Evolutionary conservation across 228 moss, liverwort and hornwort species (phyloP), one percentile per base, ranked within the genome.

Genomic region (Sphagnum magellanicum): DNA sequence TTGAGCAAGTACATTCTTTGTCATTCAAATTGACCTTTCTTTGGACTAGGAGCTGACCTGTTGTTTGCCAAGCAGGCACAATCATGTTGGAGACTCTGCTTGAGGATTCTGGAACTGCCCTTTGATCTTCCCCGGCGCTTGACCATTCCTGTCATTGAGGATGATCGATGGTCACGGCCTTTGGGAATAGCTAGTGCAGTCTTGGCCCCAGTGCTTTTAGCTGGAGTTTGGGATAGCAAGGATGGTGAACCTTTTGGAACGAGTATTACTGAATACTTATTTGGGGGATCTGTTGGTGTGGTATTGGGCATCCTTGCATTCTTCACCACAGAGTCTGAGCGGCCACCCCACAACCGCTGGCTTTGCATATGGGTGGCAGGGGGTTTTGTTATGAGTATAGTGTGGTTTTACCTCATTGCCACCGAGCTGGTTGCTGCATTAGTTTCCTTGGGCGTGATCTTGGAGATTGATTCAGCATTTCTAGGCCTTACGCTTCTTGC

Each of bases 391-490:
- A 94, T 98, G 98, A 94, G 98, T 84, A 88, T 98, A 49, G 94
- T 98, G 48, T 98, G 98, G 98, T 98, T 98, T 68, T 94, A 98
- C 62, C 65, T 98, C 12, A 89, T 98, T 58, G 98, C 98, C 13
- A 98, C 91, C 16, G 97, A 98, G 73, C 90, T 98, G 5, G 97
- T 98, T 16, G 93, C 87, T 5, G 84, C 85, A 12, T 74, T 98
- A 3, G 93, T 98, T 7, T 87, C 97, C 6, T 69, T 93, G 47
- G 97, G 97, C 7, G 91, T 98, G 48, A 83, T 98, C 6, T 60
- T 98, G 66, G 87, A 93, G 51, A 88, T 98, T 61, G 97, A 98
- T 68, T 79, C 97, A 0, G 91, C 91, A 5, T 75, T 98, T 50
- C 73, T 98, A 50, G 97, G 97, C 12, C 88, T 98, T 5, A 98